Conservation (phyloP, 441 rosid species). For the Gossypium davidsonii region DNA sequence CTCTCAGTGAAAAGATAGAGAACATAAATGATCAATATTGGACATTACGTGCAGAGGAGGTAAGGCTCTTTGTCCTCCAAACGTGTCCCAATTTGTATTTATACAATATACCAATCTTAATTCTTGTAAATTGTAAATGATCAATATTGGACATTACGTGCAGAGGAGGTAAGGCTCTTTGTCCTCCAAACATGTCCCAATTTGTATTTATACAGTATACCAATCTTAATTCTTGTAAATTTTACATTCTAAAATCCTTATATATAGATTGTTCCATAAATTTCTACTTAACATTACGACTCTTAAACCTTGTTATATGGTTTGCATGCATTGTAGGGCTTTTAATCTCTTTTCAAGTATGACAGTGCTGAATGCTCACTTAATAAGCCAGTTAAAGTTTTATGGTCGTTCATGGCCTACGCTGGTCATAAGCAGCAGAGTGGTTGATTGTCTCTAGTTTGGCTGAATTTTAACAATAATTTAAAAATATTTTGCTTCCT, state of each 20-base stretch:
- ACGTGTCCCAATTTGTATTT: not conserved
- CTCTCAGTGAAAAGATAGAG: constrained; percentile 75
- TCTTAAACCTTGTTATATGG: not conserved
- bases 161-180: constrained; percentile 70
- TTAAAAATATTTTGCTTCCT: not conserved
- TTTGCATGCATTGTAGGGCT: not conserved
- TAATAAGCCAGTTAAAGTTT: not conserved
- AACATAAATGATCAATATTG: constrained; percentile 98
- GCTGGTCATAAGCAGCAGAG: not conserved
- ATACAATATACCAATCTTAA: not conserved
- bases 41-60: constrained; percentile 99
- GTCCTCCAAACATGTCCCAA: not conserved
- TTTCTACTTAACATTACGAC: not conserved
- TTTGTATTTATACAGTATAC: not conserved
- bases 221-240: not conserved
- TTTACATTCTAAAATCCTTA: not conserved
- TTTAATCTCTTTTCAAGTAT: not conserved
- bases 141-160: constrained; percentile 96
- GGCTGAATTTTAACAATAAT: not conserved
- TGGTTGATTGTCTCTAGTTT: not conserved
- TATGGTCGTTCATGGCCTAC: not conserved
- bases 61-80: constrained; percentile 21
- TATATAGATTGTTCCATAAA: not conserved
- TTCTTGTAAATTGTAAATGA: constrained; percentile 41
- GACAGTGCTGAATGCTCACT: not conserved